Conservation (phyloP, 2,329 filamentous ascomycete species). For the Didymella exigua region DNA sequence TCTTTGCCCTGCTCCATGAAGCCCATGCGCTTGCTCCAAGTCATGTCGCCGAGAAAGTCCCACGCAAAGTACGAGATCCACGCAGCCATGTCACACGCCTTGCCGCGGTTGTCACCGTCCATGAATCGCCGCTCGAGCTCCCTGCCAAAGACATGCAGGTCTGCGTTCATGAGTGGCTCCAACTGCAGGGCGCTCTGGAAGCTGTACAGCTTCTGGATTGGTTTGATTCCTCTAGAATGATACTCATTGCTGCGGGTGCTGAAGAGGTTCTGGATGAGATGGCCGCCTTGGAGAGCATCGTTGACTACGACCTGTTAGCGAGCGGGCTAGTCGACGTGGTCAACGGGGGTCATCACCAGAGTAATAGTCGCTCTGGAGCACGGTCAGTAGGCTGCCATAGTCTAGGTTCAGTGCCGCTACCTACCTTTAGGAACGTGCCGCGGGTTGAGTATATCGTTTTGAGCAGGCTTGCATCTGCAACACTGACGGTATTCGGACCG, state of each 20-base stretch:
- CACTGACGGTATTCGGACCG: conserved; percentile 39
- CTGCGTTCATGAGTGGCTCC: conserved; percentile 35
- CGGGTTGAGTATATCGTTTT: conserved; percentile 43
- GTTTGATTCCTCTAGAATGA: conserved; percentile 31
- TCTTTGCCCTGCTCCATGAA: conserved; percentile 52
- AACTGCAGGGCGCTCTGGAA: conserved; percentile 33
- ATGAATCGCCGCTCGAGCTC: conserved; percentile 38
- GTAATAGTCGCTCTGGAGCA: conserved; percentile 39
- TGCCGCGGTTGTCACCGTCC: conserved; percentile 28
- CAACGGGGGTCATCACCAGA: not conserved
- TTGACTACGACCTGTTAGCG: conserved; percentile 25
- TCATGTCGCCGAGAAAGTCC: conserved; percentile 49
- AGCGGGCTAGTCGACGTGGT: not conserved
- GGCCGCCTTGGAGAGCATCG: conserved; percentile 40
- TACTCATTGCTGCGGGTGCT: conserved; percentile 41
- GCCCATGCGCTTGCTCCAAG: conserved; percentile 50
- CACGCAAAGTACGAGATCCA: conserved; percentile 43
- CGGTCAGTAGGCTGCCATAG: not conserved
- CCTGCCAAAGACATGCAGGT: conserved; percentile 27
- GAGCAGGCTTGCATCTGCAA: conserved; percentile 37
- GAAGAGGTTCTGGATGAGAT: conserved; percentile 41
- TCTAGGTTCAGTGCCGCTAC: not conserved
- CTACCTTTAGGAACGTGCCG: conserved; percentile 41
- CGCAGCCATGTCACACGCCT: conserved; percentile 40
- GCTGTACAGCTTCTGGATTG: conserved; percentile 40